Base-by-base conservation (phyloP, 768 basidiomycete genomes). In the Hemileccinum rubropunctum region DNA sequence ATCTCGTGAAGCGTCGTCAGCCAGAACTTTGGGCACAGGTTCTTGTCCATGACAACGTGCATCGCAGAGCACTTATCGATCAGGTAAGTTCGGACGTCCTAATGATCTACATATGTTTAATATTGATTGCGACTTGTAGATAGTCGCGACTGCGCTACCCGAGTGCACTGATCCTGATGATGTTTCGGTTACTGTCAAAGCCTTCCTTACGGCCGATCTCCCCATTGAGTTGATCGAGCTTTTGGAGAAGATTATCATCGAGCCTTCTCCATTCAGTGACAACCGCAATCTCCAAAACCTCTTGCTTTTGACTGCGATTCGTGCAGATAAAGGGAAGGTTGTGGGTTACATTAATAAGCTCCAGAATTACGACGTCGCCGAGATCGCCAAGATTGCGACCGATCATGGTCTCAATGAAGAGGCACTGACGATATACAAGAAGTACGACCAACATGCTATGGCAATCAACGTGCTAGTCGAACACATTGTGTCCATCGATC, bases 161-260 rank as follows among this genome's bases (percentile, higher is more conserved):
- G 97, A 99, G 67, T 91, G 87, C 62, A 98, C 94, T 20, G 95
- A 98, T 59, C 94, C 97, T 3, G 97, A 98, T 66, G 97, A 99
- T 73, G 97, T 99, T 46, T 98, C 97, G 1, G 76, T 94, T 42
- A 98, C 97, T 30, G 97, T 99, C 80, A 97, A 97, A 73, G 92
- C 97, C 1, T 98, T 99, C 85, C 79, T 98, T 54, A 86, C 90
- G 36, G 95, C 95, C 13, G 95, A 98, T 66, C 86, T 99, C 13
- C 97, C 97, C 3, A 87, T 95, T 18, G 95, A 98, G 73, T 79
- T 98, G 54, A 95, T 99, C 57, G 97, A 98, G 67, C 77, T 99
- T 34, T 74, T 99, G 52, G 97, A 99, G 78, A 99, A 99, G 78
- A 98, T 99, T 65, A 87, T 99, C 66, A 83, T 99, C 48, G 95